A percentile compares a stretch with the other conserved stretches of the same genome.
phyloP scores from a whole-genome alignment of 2,329 filamentous ascomycete genomes.

The Fusarium ambrosium region DNA sequence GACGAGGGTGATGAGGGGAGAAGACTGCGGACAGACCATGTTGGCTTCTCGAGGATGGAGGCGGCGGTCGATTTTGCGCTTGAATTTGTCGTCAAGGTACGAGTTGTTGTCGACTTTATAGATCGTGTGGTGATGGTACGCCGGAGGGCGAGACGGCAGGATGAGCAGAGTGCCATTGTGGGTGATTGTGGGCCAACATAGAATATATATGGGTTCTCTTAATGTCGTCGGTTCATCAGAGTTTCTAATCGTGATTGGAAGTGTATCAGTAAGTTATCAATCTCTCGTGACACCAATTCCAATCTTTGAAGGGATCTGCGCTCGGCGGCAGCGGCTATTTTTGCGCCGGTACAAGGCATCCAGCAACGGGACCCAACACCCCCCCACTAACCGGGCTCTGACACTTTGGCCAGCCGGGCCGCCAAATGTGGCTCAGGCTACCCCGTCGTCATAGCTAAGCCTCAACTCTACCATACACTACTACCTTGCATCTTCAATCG shows the following conservation, averaged over 20 bases:
- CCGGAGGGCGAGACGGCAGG: constrained; percentile 49
- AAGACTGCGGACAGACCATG: constrained; percentile 86
- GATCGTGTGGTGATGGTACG: constrained; percentile 28
- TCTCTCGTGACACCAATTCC: not conserved
- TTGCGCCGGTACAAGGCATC: constrained; percentile 4
- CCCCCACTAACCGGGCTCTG: not conserved
- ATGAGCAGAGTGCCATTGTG: constrained; percentile 50
- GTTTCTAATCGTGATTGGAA: not conserved
- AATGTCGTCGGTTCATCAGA: not conserved
- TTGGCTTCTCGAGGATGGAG: constrained; percentile 76
- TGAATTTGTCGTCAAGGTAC: constrained; percentile 7
- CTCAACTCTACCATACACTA: constrained; percentile 6
- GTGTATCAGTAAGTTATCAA: not conserved
- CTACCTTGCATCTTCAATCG: constrained; percentile 27
- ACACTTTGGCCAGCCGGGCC: not conserved
- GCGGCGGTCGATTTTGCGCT: constrained; percentile 35
- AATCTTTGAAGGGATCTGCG: not conserved
- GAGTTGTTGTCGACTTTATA: constrained; percentile 7
- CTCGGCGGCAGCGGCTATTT: constrained; percentile 1
- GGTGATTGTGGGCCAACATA: not conserved
- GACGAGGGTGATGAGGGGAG: constrained; percentile 62
- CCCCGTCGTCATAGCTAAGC: constrained; percentile 47
- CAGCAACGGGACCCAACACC: not conserved
- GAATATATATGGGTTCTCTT: not conserved
- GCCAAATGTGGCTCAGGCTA: constrained; percentile 41